phyloP scores from a whole-genome alignment of 495 filamentous ascomycete genomes.

The Podospora anserina region DNA sequence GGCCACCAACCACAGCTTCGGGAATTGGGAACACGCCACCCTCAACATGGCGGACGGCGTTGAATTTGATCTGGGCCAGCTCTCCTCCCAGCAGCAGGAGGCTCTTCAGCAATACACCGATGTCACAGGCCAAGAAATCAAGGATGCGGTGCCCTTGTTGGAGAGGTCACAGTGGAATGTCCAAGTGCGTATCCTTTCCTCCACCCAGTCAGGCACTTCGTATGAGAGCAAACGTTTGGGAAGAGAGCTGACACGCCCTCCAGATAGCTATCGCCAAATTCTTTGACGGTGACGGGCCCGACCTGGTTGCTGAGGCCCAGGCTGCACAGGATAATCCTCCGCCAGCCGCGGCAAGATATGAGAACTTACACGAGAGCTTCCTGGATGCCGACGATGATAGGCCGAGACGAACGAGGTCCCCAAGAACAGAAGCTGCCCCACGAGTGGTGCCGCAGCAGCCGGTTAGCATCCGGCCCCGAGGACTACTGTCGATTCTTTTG shows the following conservation, averaged over 20 bases:
- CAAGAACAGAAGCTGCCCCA: constrained; percentile 62
- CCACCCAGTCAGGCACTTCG: background rate
- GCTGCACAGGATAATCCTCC: constrained; percentile 59
- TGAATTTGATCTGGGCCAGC: constrained; percentile 61
- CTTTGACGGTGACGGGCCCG: constrained; percentile 90
- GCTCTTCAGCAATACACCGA: constrained; percentile 83
- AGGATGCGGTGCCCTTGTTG: constrained; percentile 75
- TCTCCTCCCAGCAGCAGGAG: constrained; percentile 71
- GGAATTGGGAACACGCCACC: background rate
- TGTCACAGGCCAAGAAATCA: constrained; percentile 77
- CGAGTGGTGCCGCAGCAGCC: constrained; percentile 74
- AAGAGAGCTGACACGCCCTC: background rate
- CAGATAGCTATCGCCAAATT: constrained; percentile 95
- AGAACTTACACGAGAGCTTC: constrained; percentile 65
- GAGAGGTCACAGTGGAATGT: constrained; percentile 94
- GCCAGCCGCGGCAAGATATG: constrained; percentile 56
- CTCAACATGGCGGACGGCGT: constrained; percentile 35
- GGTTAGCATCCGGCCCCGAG: constrained; percentile 61
- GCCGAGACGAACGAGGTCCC: constrained; percentile 32
- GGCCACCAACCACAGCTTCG: background rate
- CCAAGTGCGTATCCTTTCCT: constrained; percentile 54
- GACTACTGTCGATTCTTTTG: constrained; percentile 73
- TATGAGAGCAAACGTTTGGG: background rate
- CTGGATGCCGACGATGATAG: constrained; percentile 30
- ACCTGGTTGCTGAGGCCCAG: constrained; percentile 74